Evolutionary conservation across 2,329 filamentous ascomycete species (phyloP).

Genomic region (Sporothrix brasiliensis): DNA sequence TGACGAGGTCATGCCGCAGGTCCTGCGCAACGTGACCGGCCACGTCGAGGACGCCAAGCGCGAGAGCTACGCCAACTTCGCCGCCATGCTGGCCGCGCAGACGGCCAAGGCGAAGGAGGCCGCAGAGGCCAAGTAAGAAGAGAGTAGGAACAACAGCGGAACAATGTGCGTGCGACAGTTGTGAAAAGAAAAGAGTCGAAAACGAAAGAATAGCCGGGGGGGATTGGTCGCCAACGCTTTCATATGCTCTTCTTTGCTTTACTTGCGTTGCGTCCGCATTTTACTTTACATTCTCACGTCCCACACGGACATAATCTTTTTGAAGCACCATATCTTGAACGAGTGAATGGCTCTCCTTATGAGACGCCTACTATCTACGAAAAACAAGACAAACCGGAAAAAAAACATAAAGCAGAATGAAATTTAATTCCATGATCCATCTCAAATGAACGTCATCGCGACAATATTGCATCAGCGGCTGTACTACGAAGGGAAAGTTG

Average conservation of each 20-base stretch:
- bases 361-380: not conserved
- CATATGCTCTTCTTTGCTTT: not conserved
- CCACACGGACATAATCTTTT: not conserved
- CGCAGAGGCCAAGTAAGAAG: not conserved
- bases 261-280: not conserved
- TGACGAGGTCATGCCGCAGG: slow-evolving; percentile 37
- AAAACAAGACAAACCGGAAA: not conserved
- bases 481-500: no score
- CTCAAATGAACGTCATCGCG: no score
- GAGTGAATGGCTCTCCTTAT: not conserved
- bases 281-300: not conserved
- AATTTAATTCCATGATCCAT: no score
- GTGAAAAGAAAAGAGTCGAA: no score
- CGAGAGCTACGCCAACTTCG: slow-evolving; percentile 34
- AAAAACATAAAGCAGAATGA: not conserved
- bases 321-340: not conserved
- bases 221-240: no score
- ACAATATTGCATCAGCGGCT: no score
- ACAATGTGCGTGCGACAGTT: no score
- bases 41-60: slow-evolving; percentile 36
- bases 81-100: not conserved
- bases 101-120: not conserved
- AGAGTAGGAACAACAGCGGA: no score
- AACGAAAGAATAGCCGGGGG: no score
- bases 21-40: slow-evolving; percentile 31